Base-by-base conservation (phyloP, 306 rosid genomes). In the Hylodesmum podocarpum region DNA sequence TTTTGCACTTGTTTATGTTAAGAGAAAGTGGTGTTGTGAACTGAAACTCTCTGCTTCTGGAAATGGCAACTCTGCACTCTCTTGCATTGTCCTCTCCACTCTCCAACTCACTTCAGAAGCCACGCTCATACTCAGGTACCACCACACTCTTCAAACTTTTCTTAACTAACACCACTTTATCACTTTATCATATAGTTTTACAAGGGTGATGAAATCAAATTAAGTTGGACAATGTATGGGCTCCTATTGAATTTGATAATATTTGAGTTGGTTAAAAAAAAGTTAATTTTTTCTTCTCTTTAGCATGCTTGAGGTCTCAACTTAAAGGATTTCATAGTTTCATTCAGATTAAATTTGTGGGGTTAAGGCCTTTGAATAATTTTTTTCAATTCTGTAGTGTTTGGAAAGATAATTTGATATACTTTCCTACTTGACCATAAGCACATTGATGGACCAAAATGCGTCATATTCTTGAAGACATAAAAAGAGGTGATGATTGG, bases 1-100 rank as follows among this genome's bases (percentile, higher is more conserved):
- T 79, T 49, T 77, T 63, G 6, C 78, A 41, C 53, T 21, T 34
- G 61, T 44, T 25, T 37, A 22, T 39, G 66, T 57, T 13, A 34
- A n/a, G 71, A 66, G 66, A 58, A 8, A 18, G 18, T 18, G 39
- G 4, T 41, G 25, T 49, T 61, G 33, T 19, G 44, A 59, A 61
- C 73, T 39, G 11, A 3, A 22, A 31, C 65, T 76, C 63, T 74
- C 70, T 50, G 19, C 33, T 19, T 4, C 34, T 6, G 2, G 80
- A 85, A 80, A 96, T 92, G 99, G 94, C 98, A 53, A 58, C 96
- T 76, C 75, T 96, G 68, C 94, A 88, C 50, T 87, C 89, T 84
- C 91, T 92, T 54, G 91, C 90, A n/a, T 77, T 87, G 46, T 85
- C 91, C 36, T 87, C 92, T 81, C 88, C 90, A 0, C 72, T 86